Evolutionary conservation across 768 basidiomycete genomes (phyloP).

Genomic region (Pilatotrama ljubarskyi): DNA sequence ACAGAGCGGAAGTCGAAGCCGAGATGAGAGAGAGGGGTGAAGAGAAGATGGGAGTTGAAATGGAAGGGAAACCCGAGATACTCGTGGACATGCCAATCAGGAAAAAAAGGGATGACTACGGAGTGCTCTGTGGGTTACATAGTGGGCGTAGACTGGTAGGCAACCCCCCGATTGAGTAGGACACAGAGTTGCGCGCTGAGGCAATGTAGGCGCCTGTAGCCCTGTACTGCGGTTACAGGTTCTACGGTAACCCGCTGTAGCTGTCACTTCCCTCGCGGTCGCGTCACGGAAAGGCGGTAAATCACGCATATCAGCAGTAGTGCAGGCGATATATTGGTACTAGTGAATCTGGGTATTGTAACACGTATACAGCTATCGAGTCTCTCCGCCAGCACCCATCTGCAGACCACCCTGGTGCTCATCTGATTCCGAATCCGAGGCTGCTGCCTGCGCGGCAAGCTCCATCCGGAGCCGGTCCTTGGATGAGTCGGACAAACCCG

Average conservation of each 20-base stretch:
- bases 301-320: no score
- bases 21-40: neutral
- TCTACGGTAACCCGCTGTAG: neutral
- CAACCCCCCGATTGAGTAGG: neutral
- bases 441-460: neutral
- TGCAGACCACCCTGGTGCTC: neutral
- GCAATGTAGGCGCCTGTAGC: neutral
- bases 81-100: neutral
- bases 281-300: neutral
- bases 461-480: neutral
- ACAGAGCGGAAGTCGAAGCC: neutral
- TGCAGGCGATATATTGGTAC: no score
- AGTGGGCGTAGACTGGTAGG: neutral
- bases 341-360: no score
- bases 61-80: neutral
- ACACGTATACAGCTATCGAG: neutral
- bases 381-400: neutral
- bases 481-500: neutral
- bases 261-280: neutral
- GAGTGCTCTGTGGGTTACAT: neutral
- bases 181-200: no score
- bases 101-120: slow-evolving; percentile 3
- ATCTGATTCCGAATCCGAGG: neutral
- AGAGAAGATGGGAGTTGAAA: neutral
- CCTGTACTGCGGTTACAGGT: neutral